Conservation (phyloP, 192 early-diverging fungal genomes). For the Umbelopsis ramanniana region DNA sequence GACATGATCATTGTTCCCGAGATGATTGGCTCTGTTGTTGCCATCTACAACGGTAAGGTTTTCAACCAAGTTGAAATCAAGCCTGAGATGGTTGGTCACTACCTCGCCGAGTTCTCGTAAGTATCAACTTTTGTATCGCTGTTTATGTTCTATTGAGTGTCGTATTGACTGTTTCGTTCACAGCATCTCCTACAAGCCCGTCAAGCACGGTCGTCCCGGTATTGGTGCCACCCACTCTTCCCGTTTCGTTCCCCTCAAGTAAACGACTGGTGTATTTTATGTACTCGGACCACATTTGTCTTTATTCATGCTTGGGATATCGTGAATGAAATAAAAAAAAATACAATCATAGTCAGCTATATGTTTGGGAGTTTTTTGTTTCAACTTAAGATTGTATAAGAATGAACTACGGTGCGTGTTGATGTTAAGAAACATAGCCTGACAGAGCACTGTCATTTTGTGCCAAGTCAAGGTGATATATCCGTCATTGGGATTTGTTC, state of each 20-base stretch:
- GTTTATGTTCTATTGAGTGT: neutral
- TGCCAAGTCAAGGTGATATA: too few species aligned
- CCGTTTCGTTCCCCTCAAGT: slow-evolving; percentile 90
- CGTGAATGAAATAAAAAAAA: slow-evolving; percentile 21
- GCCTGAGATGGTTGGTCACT: slow-evolving; percentile 42
- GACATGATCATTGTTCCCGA: slow-evolving; percentile 99
- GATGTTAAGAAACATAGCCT: too few species aligned
- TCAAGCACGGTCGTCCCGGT: slow-evolving; percentile 99
- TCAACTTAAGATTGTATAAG: neutral
- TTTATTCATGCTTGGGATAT: slow-evolving; percentile 20
- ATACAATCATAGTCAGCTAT: neutral
- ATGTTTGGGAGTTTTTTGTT: too few species aligned
- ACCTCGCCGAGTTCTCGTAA: slow-evolving; percentile 41
- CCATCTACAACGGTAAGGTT: slow-evolving; percentile 98
- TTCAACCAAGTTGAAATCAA: slow-evolving; percentile 99
- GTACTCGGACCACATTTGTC: slow-evolving; percentile 21
- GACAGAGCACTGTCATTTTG: too few species aligned
- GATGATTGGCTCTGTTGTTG: slow-evolving; percentile 97
- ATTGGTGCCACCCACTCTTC: slow-evolving; percentile 98
- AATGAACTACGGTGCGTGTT: neutral
- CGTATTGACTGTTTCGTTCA: neutral
- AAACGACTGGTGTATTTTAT: slow-evolving; percentile 44
- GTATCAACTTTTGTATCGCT: neutral
- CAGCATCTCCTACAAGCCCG: slow-evolving; percentile 97
- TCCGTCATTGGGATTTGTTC: too few species aligned